Evolutionary conservation across 2,329 filamentous ascomycete species (phyloP).

Genomic region (Ilyonectria sp.): DNA sequence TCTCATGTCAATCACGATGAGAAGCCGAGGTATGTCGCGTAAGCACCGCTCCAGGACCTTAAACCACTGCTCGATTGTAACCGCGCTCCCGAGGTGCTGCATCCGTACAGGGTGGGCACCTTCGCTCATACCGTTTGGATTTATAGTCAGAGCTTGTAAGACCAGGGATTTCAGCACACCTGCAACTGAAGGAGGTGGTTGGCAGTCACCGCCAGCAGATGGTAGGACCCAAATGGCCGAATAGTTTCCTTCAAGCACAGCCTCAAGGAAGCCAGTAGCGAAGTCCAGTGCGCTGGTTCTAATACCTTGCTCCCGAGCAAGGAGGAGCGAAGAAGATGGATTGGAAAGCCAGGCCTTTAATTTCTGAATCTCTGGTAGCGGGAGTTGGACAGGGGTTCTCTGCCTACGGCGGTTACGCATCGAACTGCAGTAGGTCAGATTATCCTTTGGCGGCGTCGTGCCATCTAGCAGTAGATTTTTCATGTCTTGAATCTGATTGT

Average conservation of each 20-base stretch:
- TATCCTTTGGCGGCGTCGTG: neutral
- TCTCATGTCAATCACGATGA: slow-evolving; percentile 8
- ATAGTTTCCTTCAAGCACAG: neutral
- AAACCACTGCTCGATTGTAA: slow-evolving; percentile 7
- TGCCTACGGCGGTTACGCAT: slow-evolving; percentile 3
- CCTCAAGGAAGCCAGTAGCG: slow-evolving; percentile 1
- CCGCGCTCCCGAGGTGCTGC: neutral
- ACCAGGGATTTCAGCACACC: slow-evolving; percentile 7
- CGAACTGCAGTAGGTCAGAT: slow-evolving; percentile 6
- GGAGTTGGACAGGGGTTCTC: slow-evolving; percentile 1
- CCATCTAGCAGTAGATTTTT: neutral
- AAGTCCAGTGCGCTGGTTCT: slow-evolving; percentile 4
- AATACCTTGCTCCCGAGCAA: neutral
- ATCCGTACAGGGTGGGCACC: neutral
- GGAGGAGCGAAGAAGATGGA: neutral
- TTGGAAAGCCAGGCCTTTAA: slow-evolving; percentile 1
- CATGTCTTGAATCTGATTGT: slow-evolving; percentile 4
- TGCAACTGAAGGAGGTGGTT: neutral
- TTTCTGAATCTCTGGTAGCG: neutral
- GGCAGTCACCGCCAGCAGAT: neutral
- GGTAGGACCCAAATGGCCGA: neutral
- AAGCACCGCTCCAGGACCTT: slow-evolving; percentile 7
- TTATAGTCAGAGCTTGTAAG: neutral
- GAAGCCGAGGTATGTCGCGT: neutral
- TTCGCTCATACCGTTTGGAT: neutral